Base-by-base conservation (phyloP, 371 early-diverging fungal genomes). In the Mortierella sp. region DNA sequence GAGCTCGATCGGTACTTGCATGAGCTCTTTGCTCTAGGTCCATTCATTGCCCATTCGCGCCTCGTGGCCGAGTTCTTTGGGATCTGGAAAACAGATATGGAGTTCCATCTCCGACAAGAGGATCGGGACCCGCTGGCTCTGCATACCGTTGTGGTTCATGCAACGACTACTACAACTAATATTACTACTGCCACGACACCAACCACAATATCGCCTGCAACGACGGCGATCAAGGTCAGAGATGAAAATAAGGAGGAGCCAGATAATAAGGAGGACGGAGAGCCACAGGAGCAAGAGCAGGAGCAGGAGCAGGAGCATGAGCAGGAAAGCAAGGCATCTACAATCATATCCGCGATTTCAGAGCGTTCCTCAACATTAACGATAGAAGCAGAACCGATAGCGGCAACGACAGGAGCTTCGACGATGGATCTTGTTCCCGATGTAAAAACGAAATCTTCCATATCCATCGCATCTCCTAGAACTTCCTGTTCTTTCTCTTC, bases 51-150 rank as follows among this genome's bases (percentile, higher is more conserved):
- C 32, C 69, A 69, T 17, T 76, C 70, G 42, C 64, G 70, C 28
- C 76, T 76, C 24, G 76, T 76, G 17, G 64, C 70, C 50, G 69
- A 76, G 50, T 76, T 76, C 44, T 76, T 76, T 69, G 76, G 69
- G 34, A 69, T 69, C 46, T 69, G 76, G 76, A 75, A 69, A 56
- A 75, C 76, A 4, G 76, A 76, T 23, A 69, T 76, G 70, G 70
- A 76, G 47, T 44, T 53, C 17, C 76, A 61, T 57, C 56, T 69
- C n/a, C 63, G 76, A 6, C 76, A 69, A 12, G 64, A 69, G 52
- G 60, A 69, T 34, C 60, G 61, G 46, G 76, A 76, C 52, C 70
- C 76, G 17, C 42, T 76, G 19, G 76, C 70, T 7, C 32, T 68
- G 30, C 64, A 69, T 53, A 14, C 68, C 9, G 37, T 53, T 0